These are phyloP conservation scores for Zygoascus flipseniorum DNA, from an alignment of 805 yeast species.

Conservation along the genomic window DNA sequence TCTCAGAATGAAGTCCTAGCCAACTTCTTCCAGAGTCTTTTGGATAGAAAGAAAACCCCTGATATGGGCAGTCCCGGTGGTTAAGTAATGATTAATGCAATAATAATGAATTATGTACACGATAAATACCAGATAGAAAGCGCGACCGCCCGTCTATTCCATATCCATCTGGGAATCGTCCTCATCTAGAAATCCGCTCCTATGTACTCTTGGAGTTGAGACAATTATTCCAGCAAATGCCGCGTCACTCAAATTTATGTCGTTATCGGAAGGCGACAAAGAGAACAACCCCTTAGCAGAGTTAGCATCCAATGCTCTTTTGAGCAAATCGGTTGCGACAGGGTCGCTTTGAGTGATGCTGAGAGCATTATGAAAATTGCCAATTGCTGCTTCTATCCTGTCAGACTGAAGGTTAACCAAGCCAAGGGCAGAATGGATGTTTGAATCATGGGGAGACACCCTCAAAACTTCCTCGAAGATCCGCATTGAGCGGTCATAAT, in stretches of 20 bases:
- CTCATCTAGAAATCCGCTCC: slow-evolving; percentile 4
- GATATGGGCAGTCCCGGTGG: not conserved
- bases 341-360: slow-evolving; percentile 74
- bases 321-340: slow-evolving; percentile 71
- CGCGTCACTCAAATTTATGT: slow-evolving; percentile 7
- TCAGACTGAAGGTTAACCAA: slow-evolving; percentile 68
- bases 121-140: not conserved
- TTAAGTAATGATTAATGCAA: not conserved
- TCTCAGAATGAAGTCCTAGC: slow-evolving; percentile 17
- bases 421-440: slow-evolving; percentile 77
- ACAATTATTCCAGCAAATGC: slow-evolving; percentile 4
- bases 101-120: not conserved
- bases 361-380: slow-evolving; percentile 69
- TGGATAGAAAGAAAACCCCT: slow-evolving; percentile 4
- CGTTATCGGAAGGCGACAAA: not conserved
- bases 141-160: slow-evolving; percentile 1
- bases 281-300: slow-evolving; percentile 2
- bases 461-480: slow-evolving; percentile 72
- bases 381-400: slow-evolving; percentile 57
- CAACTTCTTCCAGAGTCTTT: slow-evolving; percentile 20
- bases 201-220: not conserved
- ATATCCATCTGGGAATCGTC: slow-evolving; percentile 17
- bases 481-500: slow-evolving; percentile 55
- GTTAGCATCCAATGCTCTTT: slow-evolving; percentile 45
- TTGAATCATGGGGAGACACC: slow-evolving; percentile 61